Evolutionary conservation across 2,329 filamentous ascomycete species (phyloP), one percentile per base, ranked within the genome.

Genomic region (Coniochaeta pulveracea): DNA sequence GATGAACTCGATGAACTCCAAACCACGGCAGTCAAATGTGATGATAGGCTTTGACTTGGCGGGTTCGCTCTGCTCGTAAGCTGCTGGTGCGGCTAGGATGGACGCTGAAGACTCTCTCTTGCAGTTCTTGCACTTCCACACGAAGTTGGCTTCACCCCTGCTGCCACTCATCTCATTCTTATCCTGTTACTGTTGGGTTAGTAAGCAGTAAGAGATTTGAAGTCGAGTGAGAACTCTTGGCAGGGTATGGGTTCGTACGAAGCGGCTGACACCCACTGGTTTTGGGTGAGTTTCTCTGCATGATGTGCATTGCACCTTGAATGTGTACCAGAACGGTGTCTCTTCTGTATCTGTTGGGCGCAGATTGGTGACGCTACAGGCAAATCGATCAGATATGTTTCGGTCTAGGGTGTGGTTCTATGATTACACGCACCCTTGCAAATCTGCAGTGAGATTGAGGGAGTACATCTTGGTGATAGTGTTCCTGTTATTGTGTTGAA

Each of bases 121-220:
- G 77, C 91, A 98, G 54, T 91, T 89, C 60, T 93, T 94, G 71
- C 91, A 98, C 57, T 78, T 88, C 89, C 91, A 98, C n/a, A 98
- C 91, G 58, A 98, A 98, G 58, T 96, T 96, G 40, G 91, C 91
- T 58, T 96, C 88, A 43, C 91, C 91, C 49, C 85, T 75, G 56
- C 88, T 95, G 22, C 88, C 88, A 42, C 85, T 91, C 56, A 95
- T 77, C 43, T 95, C 86, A 52, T 93, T 88, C 49, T 67, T 71
- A 53, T 96, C 89, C 85, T 94, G 41, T 8, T 7, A 12, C 15
- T 8, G 5, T 22, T 22, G 18, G 40, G n/a, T 14, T 31, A 10
- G 18, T 6, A n/a, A n/a, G n/a, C n/a, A n/a, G n/a, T n/a, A n/a
- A n/a, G n/a, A n/a, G n/a, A n/a, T n/a, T n/a, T n/a, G n/a, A n/a